Evolutionary conservation across 495 filamentous ascomycete genomes (phyloP), one percentile per base, ranked within the genome.

Genomic region (Penicillium steckii): DNA sequence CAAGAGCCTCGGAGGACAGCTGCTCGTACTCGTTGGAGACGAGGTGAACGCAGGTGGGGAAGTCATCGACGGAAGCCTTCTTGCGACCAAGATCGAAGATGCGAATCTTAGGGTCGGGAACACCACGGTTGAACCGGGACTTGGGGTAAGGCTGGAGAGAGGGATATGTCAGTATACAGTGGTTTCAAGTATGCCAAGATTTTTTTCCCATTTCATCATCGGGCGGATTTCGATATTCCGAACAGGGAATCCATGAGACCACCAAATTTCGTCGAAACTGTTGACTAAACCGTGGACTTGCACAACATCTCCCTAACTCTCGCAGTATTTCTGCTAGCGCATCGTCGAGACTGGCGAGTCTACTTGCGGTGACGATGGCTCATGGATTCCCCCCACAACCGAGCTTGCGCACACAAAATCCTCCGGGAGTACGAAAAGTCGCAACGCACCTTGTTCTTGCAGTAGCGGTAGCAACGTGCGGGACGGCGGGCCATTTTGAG

Each of bases 1-100:
- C 94, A 63, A 98, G 88, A 72, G 94, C 94, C 81, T 97, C 93
- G 60, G 93, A 97, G 70, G 88, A 93, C 76, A 98, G 82, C 83
- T 98, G 94, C 78, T 98, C 94, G 70, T 91, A 95, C 80, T 98
- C 94, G 85, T 98, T 98, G 78, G 94, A 98, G 67, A 98, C 92
- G 64, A 98, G 81, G 86, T 98, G 94, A 69, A 98, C 85, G 81
- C 91, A 95, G 60, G 89, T 85, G 65, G 94, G 94, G 85, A 98
- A 98, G 78, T 98, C 94, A 74, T 97, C 94, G 69, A 96, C 92
- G 78, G 81, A 87, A 60, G 94, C 94, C 77, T 90, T 89, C 90
- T 98, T 98, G 72, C 94, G 90, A 78, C 94, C 94, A 54, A 97
- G 87, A 81, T 98, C 94, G 84, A 95, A 98, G 85, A 98, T 97